These are phyloP conservation scores for Leucaena leucocephala DNA, from an alignment of 306 rosid species.

Conservation along the genomic window DNA sequence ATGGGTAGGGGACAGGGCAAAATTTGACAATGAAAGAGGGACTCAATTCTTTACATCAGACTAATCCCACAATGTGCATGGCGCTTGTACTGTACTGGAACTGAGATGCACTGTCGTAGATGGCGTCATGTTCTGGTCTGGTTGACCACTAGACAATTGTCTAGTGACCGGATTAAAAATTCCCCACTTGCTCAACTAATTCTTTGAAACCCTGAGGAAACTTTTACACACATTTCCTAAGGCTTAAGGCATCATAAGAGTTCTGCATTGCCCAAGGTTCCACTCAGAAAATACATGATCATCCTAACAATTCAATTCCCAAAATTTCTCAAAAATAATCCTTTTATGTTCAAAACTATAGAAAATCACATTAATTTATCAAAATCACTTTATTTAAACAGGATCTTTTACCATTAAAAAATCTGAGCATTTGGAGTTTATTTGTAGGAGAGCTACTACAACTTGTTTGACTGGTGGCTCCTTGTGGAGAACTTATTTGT, in stretches of 20 bases:
- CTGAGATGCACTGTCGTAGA: neutral
- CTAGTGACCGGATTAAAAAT: neutral
- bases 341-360: constrained; percentile 8
- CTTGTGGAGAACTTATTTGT: constrained; percentile 10
- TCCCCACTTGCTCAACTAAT: neutral
- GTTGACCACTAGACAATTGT: neutral
- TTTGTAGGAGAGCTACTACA: neutral
- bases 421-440: neutral
- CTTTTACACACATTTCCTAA: neutral
- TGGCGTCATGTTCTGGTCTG: neutral
- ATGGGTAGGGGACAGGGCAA: neutral
- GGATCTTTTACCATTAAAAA: neutral
- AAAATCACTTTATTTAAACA: neutral
- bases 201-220: neutral
- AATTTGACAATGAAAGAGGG: neutral
- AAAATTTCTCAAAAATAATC: neutral
- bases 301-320: neutral
- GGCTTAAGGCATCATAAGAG: neutral
- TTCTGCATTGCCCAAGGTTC: neutral
- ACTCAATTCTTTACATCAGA: neutral
- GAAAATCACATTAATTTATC: neutral
- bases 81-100: neutral
- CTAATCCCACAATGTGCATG: neutral
- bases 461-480: neutral
- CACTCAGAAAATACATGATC: neutral